phyloP scores from a whole-genome alignment of 2,329 filamentous ascomycete genomes.

The Trichoderma harzianum region DNA sequence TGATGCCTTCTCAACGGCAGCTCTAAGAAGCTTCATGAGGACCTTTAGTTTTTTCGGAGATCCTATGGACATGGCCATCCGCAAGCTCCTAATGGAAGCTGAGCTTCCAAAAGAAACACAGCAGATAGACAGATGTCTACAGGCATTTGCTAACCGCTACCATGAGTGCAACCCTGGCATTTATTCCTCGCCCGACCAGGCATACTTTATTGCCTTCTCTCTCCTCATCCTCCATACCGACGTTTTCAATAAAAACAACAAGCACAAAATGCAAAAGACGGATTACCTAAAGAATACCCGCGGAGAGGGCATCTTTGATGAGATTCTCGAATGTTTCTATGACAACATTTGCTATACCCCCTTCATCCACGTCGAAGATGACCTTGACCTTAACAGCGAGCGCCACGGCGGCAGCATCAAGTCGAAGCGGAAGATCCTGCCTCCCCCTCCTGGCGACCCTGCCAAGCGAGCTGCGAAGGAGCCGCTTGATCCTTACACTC shows the following conservation, averaged over 20 bases:
- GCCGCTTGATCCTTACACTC: constrained; percentile 89
- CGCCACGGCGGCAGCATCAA: constrained; percentile 68
- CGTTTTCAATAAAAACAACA: constrained; percentile 99
- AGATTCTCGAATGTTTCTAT: constrained; percentile 93
- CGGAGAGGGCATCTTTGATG: constrained; percentile 87
- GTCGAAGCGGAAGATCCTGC: constrained; percentile 66
- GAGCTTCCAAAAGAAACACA: constrained; percentile 96
- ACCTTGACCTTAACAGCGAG: constrained; percentile 74
- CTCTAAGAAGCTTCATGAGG: constrained; percentile 91
- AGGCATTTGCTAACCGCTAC: constrained; percentile 93
- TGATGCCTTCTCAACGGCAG: constrained; percentile 77
- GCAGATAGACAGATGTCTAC: constrained; percentile 91
- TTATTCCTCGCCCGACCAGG: constrained; percentile 84
- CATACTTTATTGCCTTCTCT: constrained; percentile 98
- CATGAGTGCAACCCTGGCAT: constrained; percentile 98
- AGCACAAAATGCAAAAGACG: constrained; percentile 94
- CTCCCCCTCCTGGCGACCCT: constrained; percentile 51
- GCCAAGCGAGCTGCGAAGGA: constrained; percentile 68
- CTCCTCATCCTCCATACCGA: constrained; percentile 95
- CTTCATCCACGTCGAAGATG: constrained; percentile 96
- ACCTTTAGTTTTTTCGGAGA: constrained; percentile 94
- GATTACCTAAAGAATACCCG: constrained; percentile 95
- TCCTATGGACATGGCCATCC: constrained; percentile 95
- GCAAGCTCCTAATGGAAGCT: constrained; percentile 93
- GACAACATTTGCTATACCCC: constrained; percentile 98